These are phyloP conservation scores for Prinsepia uniflora DNA, from an alignment of 306 rosid species.

Conservation along the genomic window DNA sequence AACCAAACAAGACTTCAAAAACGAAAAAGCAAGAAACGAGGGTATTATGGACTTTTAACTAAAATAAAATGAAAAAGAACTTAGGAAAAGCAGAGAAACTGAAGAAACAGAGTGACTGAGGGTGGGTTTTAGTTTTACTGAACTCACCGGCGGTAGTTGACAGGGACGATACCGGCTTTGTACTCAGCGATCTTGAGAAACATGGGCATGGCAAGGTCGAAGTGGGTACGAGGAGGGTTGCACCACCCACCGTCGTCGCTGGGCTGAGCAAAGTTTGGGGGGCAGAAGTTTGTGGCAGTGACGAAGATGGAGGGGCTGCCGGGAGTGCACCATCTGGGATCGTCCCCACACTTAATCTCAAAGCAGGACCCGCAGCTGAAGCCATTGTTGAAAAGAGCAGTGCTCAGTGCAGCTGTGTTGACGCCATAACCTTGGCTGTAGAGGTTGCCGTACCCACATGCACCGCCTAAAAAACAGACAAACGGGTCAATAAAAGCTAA, in stretches of 20 bases:
- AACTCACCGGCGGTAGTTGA: constrained; percentile 2
- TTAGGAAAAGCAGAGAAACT: neutral
- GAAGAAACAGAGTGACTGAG: neutral
- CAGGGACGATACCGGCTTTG: constrained; percentile 56
- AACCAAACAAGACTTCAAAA: neutral
- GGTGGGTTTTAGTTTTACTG: no score
- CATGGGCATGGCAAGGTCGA: constrained; percentile 68
- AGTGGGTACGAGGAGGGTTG: constrained; percentile 65
- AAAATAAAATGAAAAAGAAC: neutral
- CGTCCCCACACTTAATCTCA: constrained; percentile 26
- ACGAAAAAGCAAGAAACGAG: neutral
- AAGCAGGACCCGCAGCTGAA: neutral
- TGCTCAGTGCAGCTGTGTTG: constrained; percentile 34
- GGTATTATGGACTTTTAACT: neutral
- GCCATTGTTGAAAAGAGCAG: constrained; percentile 8
- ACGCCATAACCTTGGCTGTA: constrained; percentile 33
- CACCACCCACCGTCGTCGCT: constrained; percentile 74
- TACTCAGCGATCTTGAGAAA: constrained; percentile 51
- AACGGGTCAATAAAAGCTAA: neutral
- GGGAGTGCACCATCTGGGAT: constrained; percentile 20
- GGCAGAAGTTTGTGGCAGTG: constrained; percentile 11
- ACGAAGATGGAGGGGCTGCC: constrained; percentile 16
- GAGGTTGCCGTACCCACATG: constrained; percentile 14
- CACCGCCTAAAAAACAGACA: constrained; percentile 10
- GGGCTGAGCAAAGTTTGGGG: neutral